Percentiles rank a stretch among this genome's conserved stretches.
phyloP scores from a whole-genome alignment of 1,284 basidiomycete genomes.

The Melampsora larici-populina region DNA sequence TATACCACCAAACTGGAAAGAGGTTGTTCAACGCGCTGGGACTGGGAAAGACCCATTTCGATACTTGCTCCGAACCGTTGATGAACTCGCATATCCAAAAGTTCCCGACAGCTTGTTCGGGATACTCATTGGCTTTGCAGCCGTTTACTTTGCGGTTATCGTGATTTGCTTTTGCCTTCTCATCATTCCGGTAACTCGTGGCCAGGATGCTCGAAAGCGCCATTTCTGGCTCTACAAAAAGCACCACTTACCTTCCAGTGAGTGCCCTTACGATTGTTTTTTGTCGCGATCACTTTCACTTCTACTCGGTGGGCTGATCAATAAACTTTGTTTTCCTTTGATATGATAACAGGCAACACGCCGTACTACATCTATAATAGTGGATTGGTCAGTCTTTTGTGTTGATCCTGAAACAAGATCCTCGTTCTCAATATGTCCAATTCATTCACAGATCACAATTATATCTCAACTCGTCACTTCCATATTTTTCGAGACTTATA shows the following conservation, averaged over 20 bases:
- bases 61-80: background rate
- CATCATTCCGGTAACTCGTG: background rate
- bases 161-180: background rate
- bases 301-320: background rate
- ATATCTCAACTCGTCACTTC: slow-evolving; percentile 1
- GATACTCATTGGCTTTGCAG: background rate
- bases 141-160: background rate
- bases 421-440: background rate
- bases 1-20: background rate
- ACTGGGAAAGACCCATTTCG: background rate
- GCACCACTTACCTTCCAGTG: slow-evolving; percentile 30
- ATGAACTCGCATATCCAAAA: background rate
- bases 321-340: background rate
- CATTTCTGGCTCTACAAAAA: slow-evolving; percentile 33
- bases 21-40: slow-evolving; percentile 1
- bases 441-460: background rate
- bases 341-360: slow-evolving; percentile 8
- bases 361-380: slow-evolving; percentile 41
- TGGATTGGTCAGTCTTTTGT: slow-evolving; percentile 26
- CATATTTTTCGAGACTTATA: background rate
- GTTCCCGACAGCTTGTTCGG: background rate
- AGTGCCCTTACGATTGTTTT: background rate
- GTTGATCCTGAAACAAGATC: background rate
- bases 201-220: slow-evolving; percentile 31
- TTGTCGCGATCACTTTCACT: background rate